Evolutionary conservation across 2,329 filamentous ascomycete genomes (phyloP).

Genomic region (Bertia moriformis): DNA sequence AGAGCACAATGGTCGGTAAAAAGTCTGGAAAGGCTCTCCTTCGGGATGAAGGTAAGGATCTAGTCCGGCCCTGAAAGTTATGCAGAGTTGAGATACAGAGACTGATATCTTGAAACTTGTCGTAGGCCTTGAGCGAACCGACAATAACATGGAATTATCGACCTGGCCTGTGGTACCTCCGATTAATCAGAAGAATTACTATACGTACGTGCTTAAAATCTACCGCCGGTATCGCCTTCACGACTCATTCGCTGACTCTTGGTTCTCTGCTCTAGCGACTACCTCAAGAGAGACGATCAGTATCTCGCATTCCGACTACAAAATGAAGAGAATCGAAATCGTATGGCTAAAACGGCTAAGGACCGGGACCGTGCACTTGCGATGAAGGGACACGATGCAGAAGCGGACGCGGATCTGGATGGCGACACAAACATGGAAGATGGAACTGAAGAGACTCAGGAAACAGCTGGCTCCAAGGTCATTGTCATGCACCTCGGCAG

Average conservation of each 20-base stretch:
- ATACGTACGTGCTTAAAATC: constrained; percentile 50
- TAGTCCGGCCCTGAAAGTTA: not conserved
- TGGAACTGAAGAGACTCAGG: constrained; percentile 25
- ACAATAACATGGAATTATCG: constrained; percentile 62
- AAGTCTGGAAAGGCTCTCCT: constrained; percentile 1
- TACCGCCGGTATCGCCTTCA: too few species aligned
- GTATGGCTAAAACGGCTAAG: constrained; percentile 51
- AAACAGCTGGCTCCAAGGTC: constrained; percentile 48
- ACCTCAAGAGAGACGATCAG: constrained; percentile 63
- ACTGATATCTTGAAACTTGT: not conserved
- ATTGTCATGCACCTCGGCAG: constrained; percentile 62
- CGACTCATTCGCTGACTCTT: too few species aligned
- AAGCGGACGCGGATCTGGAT: constrained; percentile 30
- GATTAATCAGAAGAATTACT: constrained; percentile 72
- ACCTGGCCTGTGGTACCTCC: constrained; percentile 56
- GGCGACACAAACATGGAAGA: constrained; percentile 25
- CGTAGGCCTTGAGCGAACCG: constrained; percentile 60
- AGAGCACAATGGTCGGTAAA: constrained; percentile 1
- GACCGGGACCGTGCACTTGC: constrained; percentile 54
- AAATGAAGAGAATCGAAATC: constrained; percentile 51
- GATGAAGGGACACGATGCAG: constrained; percentile 27
- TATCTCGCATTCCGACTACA: constrained; percentile 54
- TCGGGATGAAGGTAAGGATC: not conserved
- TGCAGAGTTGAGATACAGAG: not conserved
- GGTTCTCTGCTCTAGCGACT: constrained; percentile 46